phyloP scores from a whole-genome alignment of 2,329 filamentous ascomycete species.

The Cytospora schulzeri region DNA sequence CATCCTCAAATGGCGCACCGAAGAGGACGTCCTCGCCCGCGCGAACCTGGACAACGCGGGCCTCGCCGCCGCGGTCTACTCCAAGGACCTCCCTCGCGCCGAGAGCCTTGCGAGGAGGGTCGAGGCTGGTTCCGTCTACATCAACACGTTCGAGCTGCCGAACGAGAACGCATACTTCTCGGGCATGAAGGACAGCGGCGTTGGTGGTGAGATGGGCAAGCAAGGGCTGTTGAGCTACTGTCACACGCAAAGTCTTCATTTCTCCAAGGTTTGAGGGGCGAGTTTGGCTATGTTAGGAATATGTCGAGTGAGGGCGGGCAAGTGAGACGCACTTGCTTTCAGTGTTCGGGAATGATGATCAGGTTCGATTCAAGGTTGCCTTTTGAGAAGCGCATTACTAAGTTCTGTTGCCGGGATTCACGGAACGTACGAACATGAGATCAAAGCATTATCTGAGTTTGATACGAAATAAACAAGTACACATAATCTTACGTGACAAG shows the following conservation, averaged over 20 bases:
- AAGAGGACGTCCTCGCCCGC: constrained; percentile 59
- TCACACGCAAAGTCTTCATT: constrained; percentile 39
- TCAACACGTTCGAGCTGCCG: constrained; percentile 48
- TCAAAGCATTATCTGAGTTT: too few species aligned
- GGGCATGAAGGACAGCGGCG: constrained; percentile 39
- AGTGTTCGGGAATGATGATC: background rate
- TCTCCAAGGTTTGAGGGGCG: constrained; percentile 31
- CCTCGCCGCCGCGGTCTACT: constrained; percentile 61
- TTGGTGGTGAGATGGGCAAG: constrained; percentile 40
- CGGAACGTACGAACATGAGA: background rate
- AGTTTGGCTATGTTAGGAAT: too few species aligned
- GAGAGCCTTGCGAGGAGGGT: constrained; percentile 55
- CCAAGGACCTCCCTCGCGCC: constrained; percentile 52
- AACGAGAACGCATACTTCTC: constrained; percentile 37
- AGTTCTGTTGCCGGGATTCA: background rate
- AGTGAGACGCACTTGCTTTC: background rate
- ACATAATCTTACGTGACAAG: too few species aligned
- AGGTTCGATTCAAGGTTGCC: background rate
- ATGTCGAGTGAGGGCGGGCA: background rate
- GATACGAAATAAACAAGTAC: too few species aligned
- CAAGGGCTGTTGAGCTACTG: constrained; percentile 38
- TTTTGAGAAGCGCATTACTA: background rate
- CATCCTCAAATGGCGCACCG: constrained; percentile 60
- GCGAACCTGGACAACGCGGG: constrained; percentile 57
- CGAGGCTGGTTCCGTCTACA: constrained; percentile 61